Base-by-base conservation (phyloP, 2,329 filamentous ascomycete genomes). In the Bipolaris cookei region DNA sequence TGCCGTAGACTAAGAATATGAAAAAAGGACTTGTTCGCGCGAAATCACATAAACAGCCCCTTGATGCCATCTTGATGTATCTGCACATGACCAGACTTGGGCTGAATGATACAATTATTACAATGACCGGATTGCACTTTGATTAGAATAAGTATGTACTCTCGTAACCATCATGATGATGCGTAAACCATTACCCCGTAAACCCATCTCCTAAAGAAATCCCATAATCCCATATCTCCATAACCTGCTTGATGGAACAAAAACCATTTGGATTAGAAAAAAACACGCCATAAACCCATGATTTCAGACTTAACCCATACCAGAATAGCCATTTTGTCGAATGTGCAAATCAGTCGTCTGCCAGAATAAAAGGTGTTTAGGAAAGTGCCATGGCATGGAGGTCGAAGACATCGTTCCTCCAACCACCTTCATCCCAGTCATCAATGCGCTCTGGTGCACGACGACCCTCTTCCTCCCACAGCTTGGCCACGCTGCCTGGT, bases 351-450 rank as follows among this genome's bases (percentile, higher is more conserved):
- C 21, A 28, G 18, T 38, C 38, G 11, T n/a, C 5, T 25, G 20
- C 34, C 32, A 48, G 11, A 25, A 21, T 38, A 25, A 11, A 14
- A 45, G 18, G 42, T 18, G 16, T 37, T 28, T 51, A 62, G 28
- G 48, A 67, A 42, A 68, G 56, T 46, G 69, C 69, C 70, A 72
- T 70, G 4, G 77, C 72, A 54, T 80, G 77, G 35, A 83, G 71
- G 65, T 87, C 82, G 60, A 97, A 96, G n/a, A 96, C 88, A 43
- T 87, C 87, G 74, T 96, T 97, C 65, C 90, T 84, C 92, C 92
- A 97, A 0, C 90, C 90, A 14, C 84, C 87, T 44, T 80, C 80
- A 53, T 88, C 85, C 70, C 87, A 88, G 63, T 94, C 90, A 63
- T 93, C 87, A 35, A 96, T 86, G 38, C 87, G 83, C 75, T 96